phyloP scores from a whole-genome alignment of 495 filamentous ascomycete species.

The Neurospora sp. region DNA sequence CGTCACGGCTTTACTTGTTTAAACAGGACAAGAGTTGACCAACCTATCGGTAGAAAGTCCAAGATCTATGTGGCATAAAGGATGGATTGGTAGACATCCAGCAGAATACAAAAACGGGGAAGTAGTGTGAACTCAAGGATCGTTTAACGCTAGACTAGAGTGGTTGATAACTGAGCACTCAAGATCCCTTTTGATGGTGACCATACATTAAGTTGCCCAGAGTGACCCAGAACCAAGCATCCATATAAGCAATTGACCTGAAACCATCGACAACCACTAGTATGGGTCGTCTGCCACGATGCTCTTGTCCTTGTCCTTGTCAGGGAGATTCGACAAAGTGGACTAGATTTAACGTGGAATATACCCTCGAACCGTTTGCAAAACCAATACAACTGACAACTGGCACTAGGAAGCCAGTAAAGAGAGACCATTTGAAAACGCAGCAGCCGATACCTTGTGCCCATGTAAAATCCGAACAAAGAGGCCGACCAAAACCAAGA shows the following conservation, averaged over 20 bases:
- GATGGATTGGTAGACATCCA: not conserved
- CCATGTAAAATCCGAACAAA: not conserved
- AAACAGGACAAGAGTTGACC: not conserved
- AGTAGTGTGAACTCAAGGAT: not conserved
- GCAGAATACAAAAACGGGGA: not conserved
- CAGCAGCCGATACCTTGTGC: not conserved
- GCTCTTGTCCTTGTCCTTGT: not conserved
- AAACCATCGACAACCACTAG: not conserved
- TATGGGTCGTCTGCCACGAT: not conserved
- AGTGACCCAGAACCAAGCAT: not conserved
- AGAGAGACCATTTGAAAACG: not conserved
- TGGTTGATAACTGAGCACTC: not conserved
- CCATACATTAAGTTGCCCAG: not conserved
- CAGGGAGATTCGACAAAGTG: not conserved
- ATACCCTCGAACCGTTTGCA: not conserved
- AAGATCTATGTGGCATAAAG: not conserved
- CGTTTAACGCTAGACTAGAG: not conserved
- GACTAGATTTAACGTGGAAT: not conserved
- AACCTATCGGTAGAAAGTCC: not conserved
- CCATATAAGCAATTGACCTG: not conserved
- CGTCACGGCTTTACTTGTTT: not conserved
- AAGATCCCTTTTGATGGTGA: not conserved
- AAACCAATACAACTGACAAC: not conserved
- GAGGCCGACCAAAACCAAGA: not conserved
- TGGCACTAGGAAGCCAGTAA: not conserved